Evolutionary conservation across 495 filamentous ascomycete genomes (phyloP), one percentile per base, ranked within the genome.

Genomic region (Aspergillus mulundensis): DNA sequence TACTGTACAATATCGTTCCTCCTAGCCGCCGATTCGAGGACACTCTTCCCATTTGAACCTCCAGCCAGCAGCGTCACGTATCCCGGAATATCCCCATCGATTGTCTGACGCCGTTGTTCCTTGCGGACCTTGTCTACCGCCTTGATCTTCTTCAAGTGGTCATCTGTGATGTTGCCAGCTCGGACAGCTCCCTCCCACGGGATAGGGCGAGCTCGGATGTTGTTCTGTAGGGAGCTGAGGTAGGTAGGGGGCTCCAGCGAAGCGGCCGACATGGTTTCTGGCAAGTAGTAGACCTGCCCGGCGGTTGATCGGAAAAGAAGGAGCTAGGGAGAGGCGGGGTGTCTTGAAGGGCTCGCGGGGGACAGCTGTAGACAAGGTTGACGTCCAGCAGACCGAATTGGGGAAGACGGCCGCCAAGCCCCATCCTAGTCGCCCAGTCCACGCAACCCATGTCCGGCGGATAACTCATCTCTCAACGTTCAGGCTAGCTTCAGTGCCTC

Each of bases 151-250:
- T 88, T 91, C 63, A 97, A 81, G 67, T 99, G 91, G 51, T 88
- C 85, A 60, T 97, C 94, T 48, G 91, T 95, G 74, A 99, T 89
- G 66, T 90, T 93, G 61, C 89, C 88, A 65, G 89, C 89, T 69
- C 94, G 87, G 61, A 95, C 90, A 63, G 95, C 92, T 58, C 94
- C 94, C 70, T 97, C 95, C 94, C 94, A 99, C 43, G 93, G 91
- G 68, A 99, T 95, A 62, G 92, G 93, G 51, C 94, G 82, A 58
- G 86, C 84, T 61, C 95, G 89, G 66, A 96, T 95, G 75, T 97
- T 97, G 77, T 87, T 92, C 76, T 95, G 93, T 54, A 96, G 80
- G 56, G 90, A 91, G 62, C 83, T 84, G 55, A 97, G 87, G 70
- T 97, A 96, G 57, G 86, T 86, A 53, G 92, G 91, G 40, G 90